Conservation (phyloP, 352 stramenopile genomes). For the Globisporangium solare region DNA sequence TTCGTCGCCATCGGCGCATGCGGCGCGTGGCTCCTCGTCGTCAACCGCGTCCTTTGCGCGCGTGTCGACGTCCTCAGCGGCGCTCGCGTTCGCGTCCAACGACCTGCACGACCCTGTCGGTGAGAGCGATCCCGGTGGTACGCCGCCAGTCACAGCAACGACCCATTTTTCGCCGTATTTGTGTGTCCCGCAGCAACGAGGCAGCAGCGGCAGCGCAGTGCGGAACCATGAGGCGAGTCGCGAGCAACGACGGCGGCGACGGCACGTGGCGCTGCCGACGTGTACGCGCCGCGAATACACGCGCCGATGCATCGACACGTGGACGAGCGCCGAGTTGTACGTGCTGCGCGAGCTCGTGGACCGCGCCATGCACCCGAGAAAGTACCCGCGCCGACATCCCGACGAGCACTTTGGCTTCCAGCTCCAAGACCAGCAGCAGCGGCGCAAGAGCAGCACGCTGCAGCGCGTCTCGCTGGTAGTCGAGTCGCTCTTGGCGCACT, state of each 20-base stretch:
- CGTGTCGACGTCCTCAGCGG: not conserved
- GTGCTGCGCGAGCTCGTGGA: slow-evolving; percentile 53
- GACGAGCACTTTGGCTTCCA: slow-evolving; percentile 1
- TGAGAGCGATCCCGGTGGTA: not conserved
- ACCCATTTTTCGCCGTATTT: slow-evolving; percentile 14
- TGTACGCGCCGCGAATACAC: slow-evolving; percentile 17
- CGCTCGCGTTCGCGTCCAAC: slow-evolving; percentile 13
- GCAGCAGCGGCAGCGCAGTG: not conserved
- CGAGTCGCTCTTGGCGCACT: slow-evolving; percentile 12
- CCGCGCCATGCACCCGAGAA: slow-evolving; percentile 25
- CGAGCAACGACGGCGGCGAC: not conserved
- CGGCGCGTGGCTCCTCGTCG: not conserved
- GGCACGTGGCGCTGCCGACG: not conserved
- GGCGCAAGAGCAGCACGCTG: slow-evolving; percentile 13
- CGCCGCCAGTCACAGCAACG: not conserved
- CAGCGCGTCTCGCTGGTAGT: slow-evolving; percentile 14
- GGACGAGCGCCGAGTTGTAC: slow-evolving; percentile 50
- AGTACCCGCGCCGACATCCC: slow-evolving; percentile 10
- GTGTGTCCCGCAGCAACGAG: slow-evolving; percentile 10
- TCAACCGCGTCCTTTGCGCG: no score
- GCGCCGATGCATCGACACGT: slow-evolving; percentile 42
- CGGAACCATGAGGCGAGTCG: not conserved
- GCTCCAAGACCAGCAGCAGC: slow-evolving; percentile 11
- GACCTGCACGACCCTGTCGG: not conserved
- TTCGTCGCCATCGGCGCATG: not conserved